These are phyloP conservation scores for Thinopyrum obtusiflorum DNA, from an alignment of 202 grass and related monocot species.

Conservation along the genomic window DNA sequence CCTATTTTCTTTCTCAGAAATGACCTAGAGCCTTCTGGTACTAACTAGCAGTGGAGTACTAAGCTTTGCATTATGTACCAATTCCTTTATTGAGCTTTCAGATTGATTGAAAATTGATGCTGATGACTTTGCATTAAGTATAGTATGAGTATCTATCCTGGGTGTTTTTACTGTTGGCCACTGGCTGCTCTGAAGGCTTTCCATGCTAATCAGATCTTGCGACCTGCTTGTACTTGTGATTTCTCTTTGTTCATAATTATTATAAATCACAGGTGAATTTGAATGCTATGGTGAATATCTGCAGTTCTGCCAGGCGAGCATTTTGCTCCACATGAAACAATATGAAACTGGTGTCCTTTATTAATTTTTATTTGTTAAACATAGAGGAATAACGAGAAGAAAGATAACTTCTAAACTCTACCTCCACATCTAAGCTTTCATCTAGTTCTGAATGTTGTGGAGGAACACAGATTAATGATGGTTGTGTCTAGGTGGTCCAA, in stretches of 20 bases:
- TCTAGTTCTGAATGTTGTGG: neutral
- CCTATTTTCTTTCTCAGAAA: neutral
- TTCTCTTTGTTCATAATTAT: neutral
- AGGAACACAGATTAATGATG: neutral
- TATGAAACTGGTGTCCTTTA: neutral
- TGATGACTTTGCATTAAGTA: neutral
- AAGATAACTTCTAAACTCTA: neutral
- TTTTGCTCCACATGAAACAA: neutral
- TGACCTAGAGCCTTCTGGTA: constrained; percentile 3
- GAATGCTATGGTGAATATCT: neutral
- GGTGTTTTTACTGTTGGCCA: neutral
- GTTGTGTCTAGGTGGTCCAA: neutral
- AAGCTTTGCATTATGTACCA: neutral
- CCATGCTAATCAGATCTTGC: neutral
- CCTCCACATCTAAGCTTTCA: neutral
- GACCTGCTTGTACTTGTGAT: neutral
- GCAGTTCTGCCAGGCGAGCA: neutral
- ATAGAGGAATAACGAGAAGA: neutral
- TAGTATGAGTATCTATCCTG: neutral
- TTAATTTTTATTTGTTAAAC: neutral
- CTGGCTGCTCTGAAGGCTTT: neutral
- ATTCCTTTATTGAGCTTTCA: neutral
- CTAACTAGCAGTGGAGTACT: neutral
- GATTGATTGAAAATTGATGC: neutral
- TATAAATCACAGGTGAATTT: neutral